Conservation (phyloP, 2,329 filamentous ascomycete species). For the Ophiostoma tasmaniense region DNA sequence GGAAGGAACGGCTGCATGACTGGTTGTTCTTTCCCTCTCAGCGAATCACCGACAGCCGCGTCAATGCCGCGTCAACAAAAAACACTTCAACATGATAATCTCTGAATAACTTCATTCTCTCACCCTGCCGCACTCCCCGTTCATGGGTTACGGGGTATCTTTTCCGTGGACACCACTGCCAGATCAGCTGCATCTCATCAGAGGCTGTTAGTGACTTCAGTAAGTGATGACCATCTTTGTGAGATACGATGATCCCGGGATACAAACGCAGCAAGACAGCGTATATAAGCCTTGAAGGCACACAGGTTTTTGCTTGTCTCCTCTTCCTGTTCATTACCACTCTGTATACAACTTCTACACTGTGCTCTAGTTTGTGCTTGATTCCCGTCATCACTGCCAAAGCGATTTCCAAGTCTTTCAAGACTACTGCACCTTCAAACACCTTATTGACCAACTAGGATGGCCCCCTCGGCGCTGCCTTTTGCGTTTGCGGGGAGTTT, state of each 20-base stretch:
- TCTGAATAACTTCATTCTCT: background rate
- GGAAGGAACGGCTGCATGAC: background rate
- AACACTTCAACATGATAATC: background rate
- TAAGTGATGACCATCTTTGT: background rate
- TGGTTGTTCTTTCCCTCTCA: background rate
- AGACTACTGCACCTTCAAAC: background rate
- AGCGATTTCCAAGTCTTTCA: background rate
- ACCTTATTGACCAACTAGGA: background rate
- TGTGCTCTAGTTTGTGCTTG: background rate
- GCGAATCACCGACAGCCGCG: background rate
- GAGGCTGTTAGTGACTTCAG: background rate
- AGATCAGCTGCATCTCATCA: background rate
- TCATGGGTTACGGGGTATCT: background rate
- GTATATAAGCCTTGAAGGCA: background rate
- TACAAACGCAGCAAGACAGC: background rate
- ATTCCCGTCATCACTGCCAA: background rate
- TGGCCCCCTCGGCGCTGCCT: conserved; percentile 6
- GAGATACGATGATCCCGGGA: background rate
- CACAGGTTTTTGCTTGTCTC: background rate
- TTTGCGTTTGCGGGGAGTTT: conserved; percentile 11
- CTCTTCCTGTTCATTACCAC: background rate
- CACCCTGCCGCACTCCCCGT: background rate
- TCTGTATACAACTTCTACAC: background rate
- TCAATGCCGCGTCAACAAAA: background rate
- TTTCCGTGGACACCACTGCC: background rate